Conservation (phyloP, 2,329 filamentous ascomycete species). For the Alternaria arbusti region DNA sequence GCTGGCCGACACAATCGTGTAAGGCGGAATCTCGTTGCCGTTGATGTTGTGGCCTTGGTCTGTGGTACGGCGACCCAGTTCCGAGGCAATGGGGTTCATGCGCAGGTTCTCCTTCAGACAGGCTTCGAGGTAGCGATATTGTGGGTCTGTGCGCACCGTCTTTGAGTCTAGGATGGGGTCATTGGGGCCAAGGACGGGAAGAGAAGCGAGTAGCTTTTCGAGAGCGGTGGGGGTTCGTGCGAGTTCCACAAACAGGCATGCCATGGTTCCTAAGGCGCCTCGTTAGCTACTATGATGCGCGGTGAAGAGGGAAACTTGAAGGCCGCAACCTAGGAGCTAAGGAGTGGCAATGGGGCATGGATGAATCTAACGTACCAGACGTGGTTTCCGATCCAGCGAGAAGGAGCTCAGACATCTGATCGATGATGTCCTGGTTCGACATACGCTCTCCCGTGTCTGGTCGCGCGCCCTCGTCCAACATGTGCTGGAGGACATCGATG, state of each 20-base stretch:
- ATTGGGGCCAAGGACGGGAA: not conserved
- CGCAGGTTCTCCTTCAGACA: not conserved
- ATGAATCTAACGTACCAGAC: not conserved
- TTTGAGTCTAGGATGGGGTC: not conserved
- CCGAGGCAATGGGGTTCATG: not conserved
- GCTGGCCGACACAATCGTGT: not conserved
- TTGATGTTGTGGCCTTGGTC: not conserved
- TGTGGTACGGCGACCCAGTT: not conserved
- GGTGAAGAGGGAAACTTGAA: not conserved
- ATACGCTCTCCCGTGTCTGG: conserved; percentile 1
- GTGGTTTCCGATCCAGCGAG: not conserved
- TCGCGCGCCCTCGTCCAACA: conserved; percentile 2
- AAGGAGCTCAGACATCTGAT: conserved; percentile 1
- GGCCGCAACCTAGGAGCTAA: not conserved
- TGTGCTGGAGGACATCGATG: conserved; percentile 3
- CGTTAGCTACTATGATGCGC: not conserved
- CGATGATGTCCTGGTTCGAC: conserved; percentile 1
- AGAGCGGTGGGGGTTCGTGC: not conserved
- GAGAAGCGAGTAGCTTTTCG: not conserved
- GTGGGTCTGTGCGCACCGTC: not conserved
- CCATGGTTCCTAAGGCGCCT: not conserved
- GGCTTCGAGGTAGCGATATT: not conserved
- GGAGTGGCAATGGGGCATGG: not conserved
- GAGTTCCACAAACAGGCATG: conserved; percentile 1
- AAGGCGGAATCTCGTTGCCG: not conserved